A percentile compares a stretch with the other conserved stretches of the same genome.
phyloP scores from a whole-genome alignment of 2,329 filamentous ascomycete species.

The Alternaria sp. region DNA sequence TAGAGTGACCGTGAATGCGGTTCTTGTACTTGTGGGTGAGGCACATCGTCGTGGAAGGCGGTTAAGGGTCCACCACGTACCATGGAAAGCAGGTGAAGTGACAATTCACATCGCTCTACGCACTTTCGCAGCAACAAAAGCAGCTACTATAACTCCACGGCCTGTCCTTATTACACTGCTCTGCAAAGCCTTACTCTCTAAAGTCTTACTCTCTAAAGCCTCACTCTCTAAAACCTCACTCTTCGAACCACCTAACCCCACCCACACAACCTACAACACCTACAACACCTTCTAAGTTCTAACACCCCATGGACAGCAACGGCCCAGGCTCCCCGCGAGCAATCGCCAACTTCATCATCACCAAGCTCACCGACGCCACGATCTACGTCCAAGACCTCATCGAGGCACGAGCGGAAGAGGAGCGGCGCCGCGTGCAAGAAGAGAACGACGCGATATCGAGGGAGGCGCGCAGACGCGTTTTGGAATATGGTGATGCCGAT shows the following conservation, averaged over 20 bases:
- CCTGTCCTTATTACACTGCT: accelerated
- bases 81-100: neutral
- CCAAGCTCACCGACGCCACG: neutral
- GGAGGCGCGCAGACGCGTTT: neutral
- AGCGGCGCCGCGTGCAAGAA: accelerated
- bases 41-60: too few species aligned
- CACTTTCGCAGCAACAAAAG: neutral
- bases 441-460: too few species aligned
- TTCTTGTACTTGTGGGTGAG: too few species aligned
- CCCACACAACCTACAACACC: neutral
- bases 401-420: neutral
- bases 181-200: neutral
- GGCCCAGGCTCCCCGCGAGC: neutral
- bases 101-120: neutral
- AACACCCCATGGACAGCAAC: neutral
- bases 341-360: neutral
- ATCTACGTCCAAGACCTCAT: neutral
- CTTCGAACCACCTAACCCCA: too few species aligned
- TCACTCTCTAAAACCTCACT: too few species aligned
- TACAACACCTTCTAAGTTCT: too few species aligned
- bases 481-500: neutral
- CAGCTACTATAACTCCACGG: accelerated
- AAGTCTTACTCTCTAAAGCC: neutral
- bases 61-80: neutral
- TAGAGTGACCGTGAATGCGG: too few species aligned